Base-by-base conservation (phyloP, 2,329 filamentous ascomycete species). In the Dissoconium aciculare region DNA sequence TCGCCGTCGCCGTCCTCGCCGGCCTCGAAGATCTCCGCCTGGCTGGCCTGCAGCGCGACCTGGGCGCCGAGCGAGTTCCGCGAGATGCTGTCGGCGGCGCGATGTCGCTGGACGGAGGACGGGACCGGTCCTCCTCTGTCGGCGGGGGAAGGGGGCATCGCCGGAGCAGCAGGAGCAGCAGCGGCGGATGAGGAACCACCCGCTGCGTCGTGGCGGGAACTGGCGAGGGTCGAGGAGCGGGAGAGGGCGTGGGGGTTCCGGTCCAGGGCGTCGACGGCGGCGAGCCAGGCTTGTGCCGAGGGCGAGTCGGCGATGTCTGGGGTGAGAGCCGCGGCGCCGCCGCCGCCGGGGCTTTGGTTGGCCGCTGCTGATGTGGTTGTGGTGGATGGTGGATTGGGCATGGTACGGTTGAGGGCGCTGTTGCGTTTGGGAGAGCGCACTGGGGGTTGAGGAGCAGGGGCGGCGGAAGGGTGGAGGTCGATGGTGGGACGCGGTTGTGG, bases 41-140 rank as follows among this genome's bases (percentile, higher is more conserved):
- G 31, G n/a, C 16, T 30, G 5, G 40, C 45, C 17, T 40, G 31
- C 38, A 46, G 19, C 5, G 43, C 44, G 17, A 42, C 47, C 16
- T 35, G 42, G 9, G 45, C 47, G 5, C 48, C 48, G 26, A 50
- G 38, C 23, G 33, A 40, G 26, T 51, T 51, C 15, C 44, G 35
- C 3, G 40, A 44, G 33, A 51, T 48, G 26, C 47, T 49, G 29
- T 51, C 48, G 8, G 32, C 45, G 4, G 48, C 48, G 8, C 46
- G 39, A 27, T 43, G 45, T 16, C 46, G 46, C n/a, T 30, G 36
- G 27, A 42, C 41, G 16, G 13, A 19, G 4, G 12, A 13, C 21
- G 25, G 11, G 12, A 17, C 12, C n/a, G 9, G 15, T 4, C 16
- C 17, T 13, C 12, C 24, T 17, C n/a, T 14, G 4, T 9, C 35